A percentile compares a stretch with the other conserved stretches of the same genome.
phyloP scores from a whole-genome alignment of 192 early-diverging fungal genomes.

The Chytriomyces confervae region DNA sequence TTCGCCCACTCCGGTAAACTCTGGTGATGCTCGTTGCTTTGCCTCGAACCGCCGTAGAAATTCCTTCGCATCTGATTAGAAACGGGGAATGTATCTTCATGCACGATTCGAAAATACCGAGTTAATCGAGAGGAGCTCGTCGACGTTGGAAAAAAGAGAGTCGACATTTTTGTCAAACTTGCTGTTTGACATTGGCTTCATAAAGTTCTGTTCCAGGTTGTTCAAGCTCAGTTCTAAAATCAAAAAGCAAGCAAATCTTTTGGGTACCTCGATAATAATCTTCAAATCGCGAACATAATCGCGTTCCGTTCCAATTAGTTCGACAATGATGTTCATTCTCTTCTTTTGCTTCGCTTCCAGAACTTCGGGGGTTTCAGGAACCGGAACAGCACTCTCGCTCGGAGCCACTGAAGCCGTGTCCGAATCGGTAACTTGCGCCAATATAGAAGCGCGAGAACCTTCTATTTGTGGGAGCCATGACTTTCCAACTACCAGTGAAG shows the following conservation, averaged over 20 bases:
- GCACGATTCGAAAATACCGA: conserved; percentile 4
- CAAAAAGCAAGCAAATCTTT: background rate
- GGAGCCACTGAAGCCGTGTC: background rate
- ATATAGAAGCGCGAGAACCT: background rate
- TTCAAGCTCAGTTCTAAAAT: background rate
- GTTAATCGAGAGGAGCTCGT: conserved; percentile 51
- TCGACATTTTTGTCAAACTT: conserved; percentile 50
- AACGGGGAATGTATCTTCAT: background rate
- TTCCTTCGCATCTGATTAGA: conserved; percentile 32
- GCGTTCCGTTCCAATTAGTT: conserved; percentile 57
- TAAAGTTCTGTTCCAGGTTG: conserved; percentile 43
- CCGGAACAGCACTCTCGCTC: conserved; percentile 34
- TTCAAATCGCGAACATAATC: conserved; percentile 61
- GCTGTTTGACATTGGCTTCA: conserved; percentile 49
- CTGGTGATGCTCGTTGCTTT: conserved; percentile 38
- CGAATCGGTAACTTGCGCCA: background rate
- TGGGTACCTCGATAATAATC: conserved; percentile 55
- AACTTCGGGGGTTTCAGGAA: conserved; percentile 15
- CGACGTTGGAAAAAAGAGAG: conserved; percentile 55
- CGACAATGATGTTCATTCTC: conserved; percentile 52
- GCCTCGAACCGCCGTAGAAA: conserved; percentile 47
- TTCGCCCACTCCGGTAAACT: conserved; percentile 49
- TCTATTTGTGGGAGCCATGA: background rate
- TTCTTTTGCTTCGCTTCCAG: conserved; percentile 44
- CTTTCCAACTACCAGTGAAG: background rate